Conservation (phyloP, 306 rosid genomes). For the Hylodesmum podocarpum region DNA sequence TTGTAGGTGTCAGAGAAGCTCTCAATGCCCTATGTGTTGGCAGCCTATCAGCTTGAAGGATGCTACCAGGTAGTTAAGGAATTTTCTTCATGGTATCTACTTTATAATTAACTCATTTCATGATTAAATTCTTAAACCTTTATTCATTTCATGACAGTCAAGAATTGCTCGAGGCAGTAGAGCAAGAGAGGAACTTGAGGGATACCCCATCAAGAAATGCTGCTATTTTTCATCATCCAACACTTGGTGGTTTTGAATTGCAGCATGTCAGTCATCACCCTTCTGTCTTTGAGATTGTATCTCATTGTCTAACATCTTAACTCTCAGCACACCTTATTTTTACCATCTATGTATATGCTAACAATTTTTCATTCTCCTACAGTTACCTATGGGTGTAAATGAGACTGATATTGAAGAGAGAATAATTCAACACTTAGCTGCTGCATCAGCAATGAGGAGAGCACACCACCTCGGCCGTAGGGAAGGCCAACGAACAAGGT, state of each 20-base stretch:
- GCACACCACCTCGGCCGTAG: slow-evolving; percentile 58
- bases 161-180: slow-evolving; percentile 77
- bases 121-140: slow-evolving; percentile 3
- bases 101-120: not conserved
- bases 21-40: slow-evolving; percentile 94
- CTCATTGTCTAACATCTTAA: not conserved
- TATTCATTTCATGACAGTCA: slow-evolving; percentile 59
- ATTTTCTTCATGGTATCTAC: not conserved
- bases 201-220: slow-evolving; percentile 56
- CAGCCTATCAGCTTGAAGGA: slow-evolving; percentile 75
- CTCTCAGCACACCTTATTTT: not conserved
- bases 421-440: slow-evolving; percentile 79
- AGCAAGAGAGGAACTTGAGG: slow-evolving; percentile 65
- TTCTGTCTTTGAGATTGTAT: slow-evolving; percentile 10
- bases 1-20: slow-evolving; percentile 82
- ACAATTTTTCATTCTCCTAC: slow-evolving; percentile 26
- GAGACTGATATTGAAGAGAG: slow-evolving; percentile 71
- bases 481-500: slow-evolving; percentile 57
- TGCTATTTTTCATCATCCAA: slow-evolving; percentile 63
- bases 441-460: slow-evolving; percentile 85
- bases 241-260: slow-evolving; percentile 62
- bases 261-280: slow-evolving; percentile 58
- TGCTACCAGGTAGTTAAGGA: slow-evolving; percentile 55
- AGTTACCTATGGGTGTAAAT: slow-evolving; percentile 58
- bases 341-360: not conserved